Evolutionary conservation across 106 monocot genomes (phyloP).

Genomic region (Alisma plantagoaquatica): DNA sequence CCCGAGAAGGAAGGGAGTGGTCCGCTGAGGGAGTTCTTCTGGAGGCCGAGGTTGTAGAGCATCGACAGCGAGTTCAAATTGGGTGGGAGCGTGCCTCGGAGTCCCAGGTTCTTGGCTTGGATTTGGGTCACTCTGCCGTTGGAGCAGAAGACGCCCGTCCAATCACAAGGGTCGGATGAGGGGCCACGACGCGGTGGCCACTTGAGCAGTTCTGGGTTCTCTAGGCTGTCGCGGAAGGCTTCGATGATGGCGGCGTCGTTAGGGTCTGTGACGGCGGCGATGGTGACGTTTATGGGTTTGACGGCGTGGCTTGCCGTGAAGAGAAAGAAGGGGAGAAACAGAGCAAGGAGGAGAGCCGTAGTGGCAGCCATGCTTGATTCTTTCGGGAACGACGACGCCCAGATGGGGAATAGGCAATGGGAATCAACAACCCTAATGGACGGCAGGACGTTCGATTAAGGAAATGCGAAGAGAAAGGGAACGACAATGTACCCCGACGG

Average conservation of each 20-base stretch:
- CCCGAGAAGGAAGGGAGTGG: slow-evolving; percentile 52
- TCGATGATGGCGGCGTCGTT: slow-evolving; percentile 39
- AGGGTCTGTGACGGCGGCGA: slow-evolving; percentile 31
- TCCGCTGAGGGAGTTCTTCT: slow-evolving; percentile 53
- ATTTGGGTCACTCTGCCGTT: slow-evolving; percentile 46
- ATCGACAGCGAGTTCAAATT: slow-evolving; percentile 42
- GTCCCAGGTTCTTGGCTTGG: slow-evolving; percentile 33
- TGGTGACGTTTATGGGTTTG: too few species aligned
- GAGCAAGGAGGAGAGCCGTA: too few species aligned
- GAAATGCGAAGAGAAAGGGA: too few species aligned
- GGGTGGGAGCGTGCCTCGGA: slow-evolving; percentile 37
- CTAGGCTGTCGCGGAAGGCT: slow-evolving; percentile 36
- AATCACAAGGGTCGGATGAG: slow-evolving; percentile 72
- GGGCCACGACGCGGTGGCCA: slow-evolving; percentile 23
- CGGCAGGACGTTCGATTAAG: too few species aligned
- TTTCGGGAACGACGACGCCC: too few species aligned
- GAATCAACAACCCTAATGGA: too few species aligned
- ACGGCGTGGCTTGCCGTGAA: background rate
- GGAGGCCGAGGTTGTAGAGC: slow-evolving; percentile 49
- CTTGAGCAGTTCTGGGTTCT: slow-evolving; percentile 43
- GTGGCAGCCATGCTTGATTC: too few species aligned
- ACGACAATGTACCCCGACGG: too few species aligned
- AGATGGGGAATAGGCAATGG: too few species aligned
- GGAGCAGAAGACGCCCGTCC: slow-evolving; percentile 44
- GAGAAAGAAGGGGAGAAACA: slow-evolving; percentile 29